These are phyloP conservation scores for Ilyonectria destructans DNA, from an alignment of 2,329 filamentous ascomycete genomes.

Conservation along the genomic window DNA sequence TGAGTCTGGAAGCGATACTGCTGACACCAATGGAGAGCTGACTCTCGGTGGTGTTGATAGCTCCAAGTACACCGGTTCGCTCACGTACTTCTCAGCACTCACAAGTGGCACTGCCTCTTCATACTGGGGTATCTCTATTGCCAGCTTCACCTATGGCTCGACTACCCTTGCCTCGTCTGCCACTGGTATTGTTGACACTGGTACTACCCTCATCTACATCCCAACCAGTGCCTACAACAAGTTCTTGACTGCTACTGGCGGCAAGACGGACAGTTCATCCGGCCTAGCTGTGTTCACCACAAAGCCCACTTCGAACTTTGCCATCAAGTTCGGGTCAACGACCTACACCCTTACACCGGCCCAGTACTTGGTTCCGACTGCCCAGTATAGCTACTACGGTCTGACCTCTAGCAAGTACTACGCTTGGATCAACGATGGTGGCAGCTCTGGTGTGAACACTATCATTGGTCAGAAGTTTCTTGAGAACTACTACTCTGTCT, in stretches of 20 bases:
- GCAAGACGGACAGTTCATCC: constrained; percentile 43
- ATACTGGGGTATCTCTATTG: constrained; percentile 48
- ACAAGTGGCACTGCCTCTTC: constrained; percentile 29
- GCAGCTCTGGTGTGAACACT: constrained; percentile 46
- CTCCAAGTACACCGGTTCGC: constrained; percentile 39
- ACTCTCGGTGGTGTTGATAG: constrained; percentile 45
- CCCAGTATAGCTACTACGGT: constrained; percentile 46
- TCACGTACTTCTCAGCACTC: constrained; percentile 41
- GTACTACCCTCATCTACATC: constrained; percentile 50
- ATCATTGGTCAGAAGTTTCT: constrained; percentile 53
- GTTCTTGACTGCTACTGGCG: constrained; percentile 49
- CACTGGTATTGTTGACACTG: constrained; percentile 48
- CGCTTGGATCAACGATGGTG: constrained; percentile 49
- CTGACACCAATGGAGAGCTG: constrained; percentile 45
- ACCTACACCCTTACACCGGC: constrained; percentile 49
- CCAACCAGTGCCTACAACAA: constrained; percentile 47
- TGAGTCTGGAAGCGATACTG: constrained; percentile 45
- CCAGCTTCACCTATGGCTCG: constrained; percentile 44
- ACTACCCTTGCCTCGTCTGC: constrained; percentile 35
- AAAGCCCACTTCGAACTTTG: constrained; percentile 50
- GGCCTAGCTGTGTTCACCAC: constrained; percentile 47
- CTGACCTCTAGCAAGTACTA: constrained; percentile 49
- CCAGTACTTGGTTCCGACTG: constrained; percentile 48
- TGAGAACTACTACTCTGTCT: constrained; percentile 52
- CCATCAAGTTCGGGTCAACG: constrained; percentile 48